Base-by-base conservation (phyloP, 2,329 filamentous ascomycete genomes). In the Myriosclerotinia scirpicola region DNA sequence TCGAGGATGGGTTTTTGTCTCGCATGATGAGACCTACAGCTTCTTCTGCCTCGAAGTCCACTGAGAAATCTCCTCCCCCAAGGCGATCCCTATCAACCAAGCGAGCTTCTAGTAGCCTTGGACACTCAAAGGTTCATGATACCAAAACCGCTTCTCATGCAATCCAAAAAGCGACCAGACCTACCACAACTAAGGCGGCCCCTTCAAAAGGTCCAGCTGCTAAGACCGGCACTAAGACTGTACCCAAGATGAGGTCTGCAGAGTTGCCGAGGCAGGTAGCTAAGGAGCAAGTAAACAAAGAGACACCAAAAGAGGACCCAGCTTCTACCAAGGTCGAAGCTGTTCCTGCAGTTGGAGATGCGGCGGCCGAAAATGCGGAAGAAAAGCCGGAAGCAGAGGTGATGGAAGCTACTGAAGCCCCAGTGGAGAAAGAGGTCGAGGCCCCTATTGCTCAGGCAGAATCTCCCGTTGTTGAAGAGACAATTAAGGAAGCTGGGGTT, bases 21-120 rank as follows among this genome's bases (percentile, higher is more conserved):
- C 85, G 90, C 63, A 92, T 93, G 90, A 93, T 89, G 86, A 82
- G 90, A 52, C 90, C 90, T 2, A 93, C 90, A 0, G 85, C 89
- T 54, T 81, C 85, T 55, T 91, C 88, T 6, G 83, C 88, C 11
- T 87, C 82, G 69, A 92, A 91, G 78, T 84, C 84, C 0, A 80
- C 85, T 3, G 89, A 91, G 6, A 92, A 90, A 78, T 76, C 76
- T 1, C 78, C 81, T 0, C 83, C 84, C 2, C 73, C 73, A n/a
- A 76, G 73, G 66, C 68, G 70, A 69, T 69, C 71, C 17, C 69
- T 71, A 50, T 72, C 72, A 5, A 67, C 70, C 2, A 74, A 71
- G 59, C 62, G 71, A 66, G 71, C 74, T 48, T 63, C 61, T 9
- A 72, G 71, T n/a, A 72, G 68, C 50, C 73, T 76, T 68, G 72